Percentiles rank a stretch among this genome's conserved stretches.
Evolutionary conservation across 2,329 filamentous ascomycete species (phyloP).

Genomic region (Penicillium sp.): DNA sequence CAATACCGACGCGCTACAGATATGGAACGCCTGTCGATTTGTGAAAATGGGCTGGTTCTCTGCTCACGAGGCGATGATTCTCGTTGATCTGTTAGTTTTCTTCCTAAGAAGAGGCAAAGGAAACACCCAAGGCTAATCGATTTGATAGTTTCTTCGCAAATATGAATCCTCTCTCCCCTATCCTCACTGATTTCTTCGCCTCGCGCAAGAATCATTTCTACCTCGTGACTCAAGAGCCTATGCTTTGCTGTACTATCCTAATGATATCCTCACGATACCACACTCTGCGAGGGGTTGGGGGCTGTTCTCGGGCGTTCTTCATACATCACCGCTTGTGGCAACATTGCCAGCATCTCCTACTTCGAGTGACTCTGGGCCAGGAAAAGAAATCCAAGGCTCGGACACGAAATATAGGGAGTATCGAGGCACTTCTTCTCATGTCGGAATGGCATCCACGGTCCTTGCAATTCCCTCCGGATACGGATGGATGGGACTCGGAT

Average conservation of each 20-base stretch:
- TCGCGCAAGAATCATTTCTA: slow-evolving; percentile 52
- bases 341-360: slow-evolving; percentile 46
- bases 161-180: slow-evolving; percentile 53
- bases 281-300: slow-evolving; percentile 41
- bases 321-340: slow-evolving; percentile 58
- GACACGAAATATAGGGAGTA: slow-evolving; percentile 53
- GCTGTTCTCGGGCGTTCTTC: slow-evolving; percentile 52
- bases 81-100: slow-evolving; percentile 51
- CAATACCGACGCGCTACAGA: slow-evolving; percentile 38
- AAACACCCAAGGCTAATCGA: slow-evolving; percentile 4
- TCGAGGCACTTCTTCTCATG: slow-evolving; percentile 57
- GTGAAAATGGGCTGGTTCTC: slow-evolving; percentile 60
- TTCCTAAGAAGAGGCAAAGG: background rate
- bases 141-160: slow-evolving; percentile 50
- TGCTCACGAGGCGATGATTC: slow-evolving; percentile 55
- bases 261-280: slow-evolving; percentile 59
- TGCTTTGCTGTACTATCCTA: slow-evolving; percentile 56
- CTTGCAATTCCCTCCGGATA: slow-evolving; percentile 56
- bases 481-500: slow-evolving; percentile 59
- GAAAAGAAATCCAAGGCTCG: slow-evolving; percentile 47
- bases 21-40: slow-evolving; percentile 56
- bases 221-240: slow-evolving; percentile 55
- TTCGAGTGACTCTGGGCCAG: slow-evolving; percentile 5
- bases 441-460: slow-evolving; percentile 60
- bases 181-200: slow-evolving; percentile 53